Evolutionary conservation across 805 yeast species (phyloP).

Genomic region (Kuraishia hungarica): DNA sequence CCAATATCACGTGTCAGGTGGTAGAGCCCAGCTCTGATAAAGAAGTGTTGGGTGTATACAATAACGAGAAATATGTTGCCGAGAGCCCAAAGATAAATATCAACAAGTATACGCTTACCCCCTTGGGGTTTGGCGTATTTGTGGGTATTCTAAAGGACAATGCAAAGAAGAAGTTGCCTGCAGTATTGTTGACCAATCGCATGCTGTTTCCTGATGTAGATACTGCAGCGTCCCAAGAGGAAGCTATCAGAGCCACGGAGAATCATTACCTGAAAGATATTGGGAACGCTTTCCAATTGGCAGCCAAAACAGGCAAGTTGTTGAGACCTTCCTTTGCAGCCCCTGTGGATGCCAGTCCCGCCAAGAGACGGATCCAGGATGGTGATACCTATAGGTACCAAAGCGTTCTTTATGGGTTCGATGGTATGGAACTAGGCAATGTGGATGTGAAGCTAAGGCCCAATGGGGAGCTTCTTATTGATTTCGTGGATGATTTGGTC

Average conservation of each 20-base stretch:
- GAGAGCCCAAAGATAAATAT: not conserved
- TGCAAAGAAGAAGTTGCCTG: not conserved
- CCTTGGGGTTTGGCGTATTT: constrained; percentile 12
- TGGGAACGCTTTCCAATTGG: not conserved
- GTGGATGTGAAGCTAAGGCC: constrained; percentile 7
- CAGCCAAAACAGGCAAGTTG: not conserved
- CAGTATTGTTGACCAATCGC: not conserved
- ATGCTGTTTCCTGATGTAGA: not conserved
- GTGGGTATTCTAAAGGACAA: constrained; percentile 5
- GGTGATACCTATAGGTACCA: constrained; percentile 7
- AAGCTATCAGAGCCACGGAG: not conserved
- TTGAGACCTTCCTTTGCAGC: not conserved
- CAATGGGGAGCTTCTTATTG: constrained; percentile 1
- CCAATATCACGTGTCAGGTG: constrained; percentile 13
- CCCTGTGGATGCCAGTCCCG: not conserved
- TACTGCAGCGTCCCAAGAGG: not conserved
- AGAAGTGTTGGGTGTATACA: not conserved
- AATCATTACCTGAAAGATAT: not conserved
- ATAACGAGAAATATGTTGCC: not conserved
- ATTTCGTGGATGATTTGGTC: constrained; percentile 2
- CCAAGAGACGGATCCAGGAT: not conserved
- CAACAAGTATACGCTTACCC: constrained; percentile 1
- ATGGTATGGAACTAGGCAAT: constrained; percentile 7
- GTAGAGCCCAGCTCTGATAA: constrained; percentile 1
- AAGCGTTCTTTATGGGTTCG: constrained; percentile 9